Percentiles rank a stretch among this genome's conserved stretches.
Conservation (phyloP, 495 filamentous ascomycete species). For the Penicillium maclennaniae region DNA sequence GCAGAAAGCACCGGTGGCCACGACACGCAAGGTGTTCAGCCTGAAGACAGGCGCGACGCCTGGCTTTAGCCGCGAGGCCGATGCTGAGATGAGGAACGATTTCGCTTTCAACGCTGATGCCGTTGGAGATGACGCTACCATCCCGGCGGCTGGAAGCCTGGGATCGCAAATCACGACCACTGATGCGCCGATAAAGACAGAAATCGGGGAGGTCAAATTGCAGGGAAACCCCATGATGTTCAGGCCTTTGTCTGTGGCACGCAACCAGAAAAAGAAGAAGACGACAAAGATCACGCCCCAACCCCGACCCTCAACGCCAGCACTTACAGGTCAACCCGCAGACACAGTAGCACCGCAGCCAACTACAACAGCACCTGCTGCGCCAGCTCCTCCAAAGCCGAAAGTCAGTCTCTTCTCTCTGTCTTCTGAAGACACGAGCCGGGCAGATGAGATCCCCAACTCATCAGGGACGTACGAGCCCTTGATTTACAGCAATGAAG, state of each 20-base stretch:
- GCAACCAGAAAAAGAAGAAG: slow-evolving; percentile 68
- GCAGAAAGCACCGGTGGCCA: slow-evolving; percentile 30
- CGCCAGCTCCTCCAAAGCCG: slow-evolving; percentile 35
- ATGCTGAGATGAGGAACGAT: slow-evolving; percentile 38
- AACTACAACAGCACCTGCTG: slow-evolving; percentile 16
- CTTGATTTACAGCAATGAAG: slow-evolving; percentile 41
- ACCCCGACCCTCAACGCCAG: slow-evolving; percentile 12
- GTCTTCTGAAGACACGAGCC: slow-evolving; percentile 23
- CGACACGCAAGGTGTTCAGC: slow-evolving; percentile 48
- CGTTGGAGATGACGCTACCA: slow-evolving; percentile 12
- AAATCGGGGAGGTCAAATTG: slow-evolving; percentile 57
- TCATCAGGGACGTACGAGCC: slow-evolving; percentile 42
- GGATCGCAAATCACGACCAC: slow-evolving; percentile 7
- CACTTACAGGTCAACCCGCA: slow-evolving; percentile 7
- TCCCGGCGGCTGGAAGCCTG: slow-evolving; percentile 19
- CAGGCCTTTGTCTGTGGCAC: slow-evolving; percentile 75
- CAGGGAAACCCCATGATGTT: slow-evolving; percentile 82
- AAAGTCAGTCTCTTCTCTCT: slow-evolving; percentile 64
- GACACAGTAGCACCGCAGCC: slow-evolving; percentile 1
- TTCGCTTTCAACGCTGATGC: slow-evolving; percentile 18
- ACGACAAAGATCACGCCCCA: slow-evolving; percentile 14
- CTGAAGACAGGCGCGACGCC: slow-evolving; percentile 77
- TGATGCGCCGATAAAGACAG: slow-evolving; percentile 11
- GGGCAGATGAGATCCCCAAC: slow-evolving; percentile 5
- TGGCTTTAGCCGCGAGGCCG: slow-evolving; percentile 64